A percentile compares a stretch with the other conserved stretches of the same genome.
Conservation (phyloP, 116 monocot species). For the Iris pallida region DNA sequence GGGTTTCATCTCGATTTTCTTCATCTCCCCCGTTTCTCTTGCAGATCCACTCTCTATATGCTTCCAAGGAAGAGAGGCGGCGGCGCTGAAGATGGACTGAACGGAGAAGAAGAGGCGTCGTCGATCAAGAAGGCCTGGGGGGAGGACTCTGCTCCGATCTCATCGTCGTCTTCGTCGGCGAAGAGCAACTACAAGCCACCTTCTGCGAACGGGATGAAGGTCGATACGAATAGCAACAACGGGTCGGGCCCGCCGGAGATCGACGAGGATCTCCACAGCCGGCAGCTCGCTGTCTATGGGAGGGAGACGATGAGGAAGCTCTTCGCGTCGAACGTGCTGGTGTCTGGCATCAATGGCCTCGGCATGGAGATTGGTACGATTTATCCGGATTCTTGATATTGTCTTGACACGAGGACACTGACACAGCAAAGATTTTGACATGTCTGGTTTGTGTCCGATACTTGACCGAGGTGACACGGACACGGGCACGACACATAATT, state of each 20-base stretch:
- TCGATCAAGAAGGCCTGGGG: conserved; percentile 2
- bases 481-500: too few species aligned
- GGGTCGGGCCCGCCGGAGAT: conserved; percentile 43
- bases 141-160: not conserved
- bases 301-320: conserved; percentile 94
- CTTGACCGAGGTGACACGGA: too few species aligned
- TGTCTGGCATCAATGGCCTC: conserved; percentile 85
- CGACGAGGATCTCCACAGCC: conserved; percentile 98
- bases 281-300: conserved; percentile 99
- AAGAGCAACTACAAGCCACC: not conserved
- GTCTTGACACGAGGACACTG: not conserved
- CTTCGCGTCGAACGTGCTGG: conserved; percentile 77
- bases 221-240: conserved; percentile 18
- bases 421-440: too few species aligned
- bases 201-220: conserved; percentile 1
- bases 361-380: conserved; percentile 82
- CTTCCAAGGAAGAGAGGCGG: conserved; percentile 10
- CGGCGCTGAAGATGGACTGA: conserved; percentile 10
- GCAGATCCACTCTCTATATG: conserved; percentile 13
- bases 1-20: not conserved
- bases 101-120: not conserved
- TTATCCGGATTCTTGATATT: conserved; percentile 2
- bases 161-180: not conserved
- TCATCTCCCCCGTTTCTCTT: conserved; percentile 1
- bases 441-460: too few species aligned